Evolutionary conservation across 2,329 filamentous ascomycete genomes (phyloP).

Genomic region (Mycosphaerella sp.): DNA sequence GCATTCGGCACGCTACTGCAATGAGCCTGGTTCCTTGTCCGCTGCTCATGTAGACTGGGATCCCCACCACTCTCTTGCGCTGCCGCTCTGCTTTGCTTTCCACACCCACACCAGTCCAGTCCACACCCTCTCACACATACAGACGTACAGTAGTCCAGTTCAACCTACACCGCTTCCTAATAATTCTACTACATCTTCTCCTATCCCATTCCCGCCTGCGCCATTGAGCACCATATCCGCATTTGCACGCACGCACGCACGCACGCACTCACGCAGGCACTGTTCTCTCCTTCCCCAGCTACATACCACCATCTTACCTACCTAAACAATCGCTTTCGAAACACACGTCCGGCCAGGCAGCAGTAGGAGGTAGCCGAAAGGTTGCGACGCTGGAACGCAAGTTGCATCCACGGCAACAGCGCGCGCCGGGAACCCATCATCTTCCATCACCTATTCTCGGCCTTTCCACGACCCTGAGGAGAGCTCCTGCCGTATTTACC

Average conservation of each 20-base stretch:
- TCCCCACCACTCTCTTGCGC: neutral
- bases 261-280: too few relatives aligned
- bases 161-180: neutral
- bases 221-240: neutral
- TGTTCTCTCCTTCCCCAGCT: too few relatives aligned
- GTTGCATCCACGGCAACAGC: neutral
- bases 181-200: neutral
- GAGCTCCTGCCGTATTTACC: too few relatives aligned
- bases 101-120: too few relatives aligned
- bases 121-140: neutral
- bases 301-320: neutral
- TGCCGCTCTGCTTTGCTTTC: too few relatives aligned
- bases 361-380: neutral
- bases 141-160: neutral
- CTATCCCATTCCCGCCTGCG: neutral
- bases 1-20: neutral
- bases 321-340: neutral
- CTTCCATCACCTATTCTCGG: too few relatives aligned
- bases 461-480: neutral
- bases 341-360: neutral
- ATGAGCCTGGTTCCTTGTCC: neutral
- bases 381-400: neutral
- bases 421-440: neutral
- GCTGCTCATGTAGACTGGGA: neutral
- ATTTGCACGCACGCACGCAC: neutral